Percentiles rank a stretch among this genome's conserved stretches.
Conservation (phyloP, 116 monocot species). For the Cymodocea nodosa region DNA sequence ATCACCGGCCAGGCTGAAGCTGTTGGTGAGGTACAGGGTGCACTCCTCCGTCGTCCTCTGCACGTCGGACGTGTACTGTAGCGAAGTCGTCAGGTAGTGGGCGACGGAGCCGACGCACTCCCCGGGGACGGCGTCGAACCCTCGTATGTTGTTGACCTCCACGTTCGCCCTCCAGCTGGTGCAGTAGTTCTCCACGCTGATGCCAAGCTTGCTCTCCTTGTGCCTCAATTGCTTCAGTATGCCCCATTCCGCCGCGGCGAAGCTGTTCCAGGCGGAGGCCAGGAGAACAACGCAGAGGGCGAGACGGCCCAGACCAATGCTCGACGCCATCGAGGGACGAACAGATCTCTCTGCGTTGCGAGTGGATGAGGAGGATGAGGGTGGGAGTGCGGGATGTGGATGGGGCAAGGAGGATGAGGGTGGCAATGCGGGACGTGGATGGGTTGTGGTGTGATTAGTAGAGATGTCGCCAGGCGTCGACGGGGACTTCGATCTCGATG, state of each 20-base stretch:
- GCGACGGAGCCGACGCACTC: slow-evolving; percentile 28
- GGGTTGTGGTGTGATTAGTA: too few relatives aligned
- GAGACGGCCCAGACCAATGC: not conserved
- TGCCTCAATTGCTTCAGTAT: slow-evolving; percentile 2
- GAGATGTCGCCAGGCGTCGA: too few relatives aligned
- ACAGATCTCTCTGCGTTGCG: too few relatives aligned
- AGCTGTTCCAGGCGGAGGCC: not conserved
- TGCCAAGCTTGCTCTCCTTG: not conserved
- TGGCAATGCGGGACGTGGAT: too few relatives aligned
- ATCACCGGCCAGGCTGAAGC: slow-evolving; percentile 9
- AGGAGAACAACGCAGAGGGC: slow-evolving; percentile 3
- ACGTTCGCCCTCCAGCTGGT: slow-evolving; percentile 57
- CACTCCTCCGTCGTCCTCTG: slow-evolving; percentile 29
- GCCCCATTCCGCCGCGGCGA: not conserved
- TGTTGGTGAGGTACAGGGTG: slow-evolving; percentile 21
- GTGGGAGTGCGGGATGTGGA: too few relatives aligned
- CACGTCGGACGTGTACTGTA: slow-evolving; percentile 40
- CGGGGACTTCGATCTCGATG: too few relatives aligned
- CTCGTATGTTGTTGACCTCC: slow-evolving; percentile 41
- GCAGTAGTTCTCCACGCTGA: slow-evolving; percentile 35
- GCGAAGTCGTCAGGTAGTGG: slow-evolving; percentile 32
- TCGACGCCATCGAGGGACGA: not conserved
- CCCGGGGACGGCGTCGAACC: slow-evolving; percentile 26
- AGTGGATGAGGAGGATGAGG: too few relatives aligned
- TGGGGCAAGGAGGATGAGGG: too few relatives aligned